Base-by-base conservation (phyloP, 495 filamentous ascomycete species). In the Entonaema liquescens region DNA sequence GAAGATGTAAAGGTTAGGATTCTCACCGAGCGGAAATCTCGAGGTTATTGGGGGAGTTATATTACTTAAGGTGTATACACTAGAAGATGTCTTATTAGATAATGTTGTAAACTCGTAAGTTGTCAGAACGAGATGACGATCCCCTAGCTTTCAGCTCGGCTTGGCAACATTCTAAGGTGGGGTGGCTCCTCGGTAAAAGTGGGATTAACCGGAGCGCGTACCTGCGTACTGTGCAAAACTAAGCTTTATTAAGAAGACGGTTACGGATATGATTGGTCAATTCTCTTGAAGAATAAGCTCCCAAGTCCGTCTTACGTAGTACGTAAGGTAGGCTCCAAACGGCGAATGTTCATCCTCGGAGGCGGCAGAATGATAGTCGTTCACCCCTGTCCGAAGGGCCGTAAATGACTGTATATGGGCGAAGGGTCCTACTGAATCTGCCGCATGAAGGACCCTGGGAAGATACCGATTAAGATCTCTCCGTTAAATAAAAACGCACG, bases 151-250 rank as follows among this genome's bases (percentile, higher is more conserved):
- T 71, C 68, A 71, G 68, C 62, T 66, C 31, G 49, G 56, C 68
- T 71, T 71, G 57, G 62, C 68, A 57, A 33, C 35, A 33, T 68
- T 17, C 17, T 17, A 44, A 17, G 40, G n/a, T 44, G n/a, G n/a
- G 40, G 31, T 33, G 31, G 31, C 31, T 7, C 2, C 31, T 33
- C 6, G 42, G 36, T 40, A 40, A 11, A 40, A 40, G 13, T 40
- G 36, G 9, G 13, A 40, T 40, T 4, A 2, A 5, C 15, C n/a
- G n/a, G 36, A 15, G 36, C 36, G n/a, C 36, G 36, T 40, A 40
- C 36, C 13, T 5, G n/a, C 4, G 9, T n/a, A n/a, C n/a, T n/a
- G n/a, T n/a, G n/a, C 13, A n/a, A n/a, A 6, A 5, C 36, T 40
- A 40, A 1, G n/a, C 15, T 5, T 2, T 40, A n/a, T 11, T 17